These are phyloP conservation scores for Eucalyptus pauciflora DNA, from an alignment of 345 rosid genomes.

Conservation along the genomic window DNA sequence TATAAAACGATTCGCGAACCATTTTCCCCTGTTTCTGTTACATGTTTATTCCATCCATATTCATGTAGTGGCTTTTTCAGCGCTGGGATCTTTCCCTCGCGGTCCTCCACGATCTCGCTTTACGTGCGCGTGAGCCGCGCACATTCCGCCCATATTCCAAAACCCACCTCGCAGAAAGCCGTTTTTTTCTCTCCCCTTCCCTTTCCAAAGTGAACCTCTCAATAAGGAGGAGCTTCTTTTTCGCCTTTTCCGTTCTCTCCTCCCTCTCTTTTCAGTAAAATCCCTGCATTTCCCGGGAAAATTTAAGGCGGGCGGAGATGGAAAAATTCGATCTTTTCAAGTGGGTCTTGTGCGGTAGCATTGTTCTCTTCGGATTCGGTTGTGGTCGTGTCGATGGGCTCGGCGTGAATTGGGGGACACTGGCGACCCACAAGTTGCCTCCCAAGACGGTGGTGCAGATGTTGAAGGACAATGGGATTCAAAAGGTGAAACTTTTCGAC, in stretches of 20 bases:
- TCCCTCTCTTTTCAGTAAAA: background rate
- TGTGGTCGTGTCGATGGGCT: background rate
- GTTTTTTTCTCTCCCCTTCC: background rate
- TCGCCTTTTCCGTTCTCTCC: background rate
- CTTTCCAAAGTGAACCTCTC: background rate
- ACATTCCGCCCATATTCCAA: background rate
- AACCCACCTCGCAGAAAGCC: background rate
- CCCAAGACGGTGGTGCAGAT: conserved; percentile 20
- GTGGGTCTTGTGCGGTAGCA: background rate
- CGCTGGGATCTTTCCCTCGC: background rate
- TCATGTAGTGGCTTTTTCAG: background rate
- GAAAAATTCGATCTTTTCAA: background rate
- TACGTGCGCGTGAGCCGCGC: background rate
- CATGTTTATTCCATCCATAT: background rate
- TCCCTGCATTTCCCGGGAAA: conserved; percentile 7
- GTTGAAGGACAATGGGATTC: conserved; percentile 25
- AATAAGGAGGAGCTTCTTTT: background rate
- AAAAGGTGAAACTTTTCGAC: conserved; percentile 28
- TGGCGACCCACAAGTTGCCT: conserved; percentile 21
- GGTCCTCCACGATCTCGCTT: background rate
- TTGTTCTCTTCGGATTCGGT: background rate
- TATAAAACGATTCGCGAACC: background rate
- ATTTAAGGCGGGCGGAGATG: background rate
- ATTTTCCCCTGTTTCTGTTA: background rate
- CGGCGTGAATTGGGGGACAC: conserved; percentile 33